A percentile compares a stretch with the other conserved stretches of the same genome.
These are phyloP conservation scores for Kalmusia sp. DNA, from an alignment of 2,329 filamentous ascomycete species.

Conservation along the genomic window DNA sequence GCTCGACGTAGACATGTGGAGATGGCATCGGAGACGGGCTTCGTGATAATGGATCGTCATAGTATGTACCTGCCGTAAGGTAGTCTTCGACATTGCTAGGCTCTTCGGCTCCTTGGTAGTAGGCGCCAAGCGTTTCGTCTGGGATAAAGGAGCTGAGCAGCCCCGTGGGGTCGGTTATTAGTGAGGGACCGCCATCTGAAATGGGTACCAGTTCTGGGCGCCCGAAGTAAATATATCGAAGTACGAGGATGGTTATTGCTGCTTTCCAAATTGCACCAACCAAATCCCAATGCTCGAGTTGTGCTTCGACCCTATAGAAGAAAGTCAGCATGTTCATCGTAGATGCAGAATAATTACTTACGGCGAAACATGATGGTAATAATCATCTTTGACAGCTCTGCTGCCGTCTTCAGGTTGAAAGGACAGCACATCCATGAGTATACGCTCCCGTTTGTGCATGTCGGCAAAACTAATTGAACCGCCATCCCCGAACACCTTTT, in stretches of 20 bases:
- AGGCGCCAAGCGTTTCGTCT: conserved; percentile 8
- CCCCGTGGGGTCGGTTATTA: conserved; percentile 9
- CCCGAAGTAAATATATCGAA: conserved; percentile 31
- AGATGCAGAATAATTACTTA: conserved; percentile 5
- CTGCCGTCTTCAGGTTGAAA: conserved; percentile 19
- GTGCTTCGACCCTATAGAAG: neutral
- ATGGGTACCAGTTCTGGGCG: conserved; percentile 16
- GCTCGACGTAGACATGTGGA: conserved; percentile 9
- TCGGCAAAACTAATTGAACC: conserved; percentile 10
- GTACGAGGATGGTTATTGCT: conserved; percentile 23
- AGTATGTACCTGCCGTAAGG: conserved; percentile 13
- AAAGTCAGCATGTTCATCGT: neutral
- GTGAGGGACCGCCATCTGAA: conserved; percentile 7
- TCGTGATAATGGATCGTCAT: conserved; percentile 16
- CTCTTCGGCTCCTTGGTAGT: conserved; percentile 11
- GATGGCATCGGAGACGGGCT: conserved; percentile 26
- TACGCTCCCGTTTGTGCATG: conserved; percentile 24
- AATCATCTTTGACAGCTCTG: conserved; percentile 10
- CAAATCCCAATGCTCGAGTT: conserved; percentile 8
- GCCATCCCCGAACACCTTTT: conserved; percentile 14
- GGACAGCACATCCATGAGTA: conserved; percentile 22
- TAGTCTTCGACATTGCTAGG: conserved; percentile 8
- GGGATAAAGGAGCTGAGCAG: neutral
- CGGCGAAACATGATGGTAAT: conserved; percentile 13
- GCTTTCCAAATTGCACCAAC: conserved; percentile 22